Percentiles rank a stretch among this genome's conserved stretches.
Conservation (phyloP, 306 rosid genomes). For the Rosa rugosa region DNA sequence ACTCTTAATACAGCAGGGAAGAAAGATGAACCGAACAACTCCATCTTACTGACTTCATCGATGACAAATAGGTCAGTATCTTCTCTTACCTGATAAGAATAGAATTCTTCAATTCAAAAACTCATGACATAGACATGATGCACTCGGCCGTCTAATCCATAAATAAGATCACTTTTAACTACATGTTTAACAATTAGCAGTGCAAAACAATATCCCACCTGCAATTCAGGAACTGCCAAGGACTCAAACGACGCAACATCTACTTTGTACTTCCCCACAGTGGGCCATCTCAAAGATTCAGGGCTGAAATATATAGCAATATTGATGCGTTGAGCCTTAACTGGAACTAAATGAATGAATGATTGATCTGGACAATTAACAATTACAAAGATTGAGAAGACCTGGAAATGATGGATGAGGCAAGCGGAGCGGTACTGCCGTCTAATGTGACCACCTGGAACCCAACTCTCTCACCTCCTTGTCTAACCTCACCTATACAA, state of each 20-base stretch:
- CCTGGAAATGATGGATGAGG: conserved; percentile 61
- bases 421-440: conserved; percentile 66
- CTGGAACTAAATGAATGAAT: background rate
- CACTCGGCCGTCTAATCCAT: too few relatives aligned
- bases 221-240: conserved; percentile 73
- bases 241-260: conserved; percentile 76
- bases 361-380: too few relatives aligned
- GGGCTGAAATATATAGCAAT: conserved; percentile 40
- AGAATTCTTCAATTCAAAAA: conserved; percentile 1
- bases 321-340: background rate
- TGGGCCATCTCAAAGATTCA: conserved; percentile 72
- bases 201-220: conserved; percentile 39
- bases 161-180: background rate
- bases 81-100: conserved; percentile 55
- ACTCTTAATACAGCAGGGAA: conserved; percentile 75
- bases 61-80: conserved; percentile 73
- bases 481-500: conserved; percentile 63
- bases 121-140: background rate
- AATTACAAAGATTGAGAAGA: conserved; percentile 6
- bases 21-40: conserved; percentile 75
- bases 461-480: conserved; percentile 59
- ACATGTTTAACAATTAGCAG: background rate
- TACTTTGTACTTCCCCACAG: conserved; percentile 76
- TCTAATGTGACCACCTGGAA: conserved; percentile 78
- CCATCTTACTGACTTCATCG: conserved; percentile 94